phyloP scores from a whole-genome alignment of 768 basidiomycete genomes.

The Collybia sp. region DNA sequence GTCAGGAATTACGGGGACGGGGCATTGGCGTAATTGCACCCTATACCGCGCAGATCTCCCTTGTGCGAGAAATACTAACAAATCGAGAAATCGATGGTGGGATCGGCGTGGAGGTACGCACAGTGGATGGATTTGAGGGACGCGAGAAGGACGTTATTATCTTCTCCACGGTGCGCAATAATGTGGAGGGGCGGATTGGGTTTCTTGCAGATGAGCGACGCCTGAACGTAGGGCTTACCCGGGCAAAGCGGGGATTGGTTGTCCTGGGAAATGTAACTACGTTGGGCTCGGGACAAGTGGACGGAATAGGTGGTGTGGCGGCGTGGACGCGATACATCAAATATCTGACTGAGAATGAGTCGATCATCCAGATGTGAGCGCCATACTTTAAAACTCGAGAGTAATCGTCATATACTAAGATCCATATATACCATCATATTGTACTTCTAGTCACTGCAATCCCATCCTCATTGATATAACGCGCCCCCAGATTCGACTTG shows the following conservation, averaged over 20 bases:
- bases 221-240: slow-evolving; percentile 87
- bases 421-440: too few species aligned
- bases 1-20: slow-evolving; percentile 53
- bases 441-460: too few species aligned
- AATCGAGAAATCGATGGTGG: slow-evolving; percentile 25
- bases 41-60: slow-evolving; percentile 80
- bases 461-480: too few species aligned
- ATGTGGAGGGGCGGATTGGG: slow-evolving; percentile 71
- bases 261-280: slow-evolving; percentile 73
- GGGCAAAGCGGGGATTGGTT: slow-evolving; percentile 83
- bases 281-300: slow-evolving; percentile 41
- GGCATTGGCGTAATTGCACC: slow-evolving; percentile 94
- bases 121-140: slow-evolving; percentile 93
- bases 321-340: slow-evolving; percentile 62
- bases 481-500: too few species aligned
- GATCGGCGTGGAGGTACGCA: slow-evolving; percentile 77
- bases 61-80: too few species aligned
- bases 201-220: slow-evolving; percentile 84
- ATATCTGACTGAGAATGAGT: slow-evolving; percentile 41
- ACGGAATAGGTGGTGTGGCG: slow-evolving; percentile 33
- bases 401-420: too few species aligned
- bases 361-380: too few species aligned
- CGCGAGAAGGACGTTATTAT: slow-evolving; percentile 91
- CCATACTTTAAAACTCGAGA: too few species aligned
- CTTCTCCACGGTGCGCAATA: slow-evolving; percentile 89